These are phyloP conservation scores for Cryptomeria japonica DNA, from an alignment of 75 land plant species.

Conservation along the genomic window DNA sequence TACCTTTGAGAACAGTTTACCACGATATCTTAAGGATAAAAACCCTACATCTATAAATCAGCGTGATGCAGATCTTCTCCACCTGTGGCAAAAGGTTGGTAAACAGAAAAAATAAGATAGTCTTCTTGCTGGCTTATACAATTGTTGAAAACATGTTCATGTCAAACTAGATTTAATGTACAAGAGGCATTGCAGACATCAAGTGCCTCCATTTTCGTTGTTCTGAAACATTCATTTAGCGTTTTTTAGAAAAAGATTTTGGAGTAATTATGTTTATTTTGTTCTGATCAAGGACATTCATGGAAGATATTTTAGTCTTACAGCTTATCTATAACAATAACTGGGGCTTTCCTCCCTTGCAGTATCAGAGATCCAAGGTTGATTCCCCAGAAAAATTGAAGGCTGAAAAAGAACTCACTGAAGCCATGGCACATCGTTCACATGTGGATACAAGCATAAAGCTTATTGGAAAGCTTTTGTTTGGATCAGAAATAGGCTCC, in stretches of 20 bases:
- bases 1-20: conserved; percentile 33
- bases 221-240: conserved; percentile 4
- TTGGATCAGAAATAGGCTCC: conserved; percentile 49
- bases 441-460: conserved; percentile 72
- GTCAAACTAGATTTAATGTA: background rate
- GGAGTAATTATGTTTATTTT: background rate
- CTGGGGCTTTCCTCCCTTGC: background rate
- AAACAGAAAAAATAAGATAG: background rate
- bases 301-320: background rate
- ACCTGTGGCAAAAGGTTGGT: conserved; percentile 72
- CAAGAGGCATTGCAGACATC: background rate
- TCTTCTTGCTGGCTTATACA: background rate
- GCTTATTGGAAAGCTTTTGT: conserved; percentile 61
- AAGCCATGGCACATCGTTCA: conserved; percentile 46
- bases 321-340: background rate
- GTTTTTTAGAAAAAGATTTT: background rate
- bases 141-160: background rate
- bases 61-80: conserved; percentile 85
- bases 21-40: background rate
- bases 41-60: conserved; percentile 53
- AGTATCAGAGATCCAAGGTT: conserved; percentile 52
- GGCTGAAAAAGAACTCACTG: conserved; percentile 45
- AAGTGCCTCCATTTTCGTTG: background rate
- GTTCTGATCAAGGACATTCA: background rate
- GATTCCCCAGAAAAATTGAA: conserved; percentile 40